These are phyloP conservation scores for Amylostereum areolatum DNA, from an alignment of 1,284 basidiomycete species.

Conservation along the genomic window DNA sequence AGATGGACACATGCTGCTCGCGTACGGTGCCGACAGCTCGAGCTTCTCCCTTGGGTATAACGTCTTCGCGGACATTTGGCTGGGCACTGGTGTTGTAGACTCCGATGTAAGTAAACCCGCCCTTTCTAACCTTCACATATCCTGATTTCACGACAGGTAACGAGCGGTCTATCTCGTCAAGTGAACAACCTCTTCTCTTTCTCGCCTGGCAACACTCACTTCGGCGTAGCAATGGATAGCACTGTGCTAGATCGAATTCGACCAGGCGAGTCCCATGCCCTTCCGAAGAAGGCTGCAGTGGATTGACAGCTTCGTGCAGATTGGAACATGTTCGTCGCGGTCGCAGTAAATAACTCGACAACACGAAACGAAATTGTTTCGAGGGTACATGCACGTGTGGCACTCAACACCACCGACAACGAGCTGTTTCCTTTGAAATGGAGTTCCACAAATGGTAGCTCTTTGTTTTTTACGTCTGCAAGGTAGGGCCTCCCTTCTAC, in stretches of 20 bases:
- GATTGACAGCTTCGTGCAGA: neutral
- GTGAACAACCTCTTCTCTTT: neutral
- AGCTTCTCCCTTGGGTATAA: slow-evolving; percentile 41
- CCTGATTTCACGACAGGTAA: too few relatives aligned
- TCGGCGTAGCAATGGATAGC: neutral
- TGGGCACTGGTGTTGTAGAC: slow-evolving; percentile 16
- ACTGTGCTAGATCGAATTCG: too few relatives aligned
- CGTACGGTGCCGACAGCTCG: slow-evolving; percentile 17
- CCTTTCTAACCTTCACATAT: too few relatives aligned
- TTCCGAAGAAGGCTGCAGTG: too few relatives aligned
- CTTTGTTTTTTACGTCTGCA: too few relatives aligned
- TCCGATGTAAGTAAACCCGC: slow-evolving; percentile 4
- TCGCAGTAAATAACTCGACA: neutral
- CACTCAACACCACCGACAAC: neutral
- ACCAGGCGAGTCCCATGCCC: too few relatives aligned
- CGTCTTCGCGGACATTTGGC: slow-evolving; percentile 30
- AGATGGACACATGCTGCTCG: slow-evolving; percentile 4
- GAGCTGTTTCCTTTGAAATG: neutral
- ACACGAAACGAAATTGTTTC: neutral
- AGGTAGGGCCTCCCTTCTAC: too few relatives aligned
- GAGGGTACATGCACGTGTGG: neutral
- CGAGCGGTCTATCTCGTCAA: too few relatives aligned
- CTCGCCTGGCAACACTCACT: neutral
- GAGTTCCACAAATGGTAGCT: neutral
- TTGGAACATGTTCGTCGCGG: neutral